Base-by-base conservation (phyloP, 2,329 filamentous ascomycete species). In the Ustulina deusta region DNA sequence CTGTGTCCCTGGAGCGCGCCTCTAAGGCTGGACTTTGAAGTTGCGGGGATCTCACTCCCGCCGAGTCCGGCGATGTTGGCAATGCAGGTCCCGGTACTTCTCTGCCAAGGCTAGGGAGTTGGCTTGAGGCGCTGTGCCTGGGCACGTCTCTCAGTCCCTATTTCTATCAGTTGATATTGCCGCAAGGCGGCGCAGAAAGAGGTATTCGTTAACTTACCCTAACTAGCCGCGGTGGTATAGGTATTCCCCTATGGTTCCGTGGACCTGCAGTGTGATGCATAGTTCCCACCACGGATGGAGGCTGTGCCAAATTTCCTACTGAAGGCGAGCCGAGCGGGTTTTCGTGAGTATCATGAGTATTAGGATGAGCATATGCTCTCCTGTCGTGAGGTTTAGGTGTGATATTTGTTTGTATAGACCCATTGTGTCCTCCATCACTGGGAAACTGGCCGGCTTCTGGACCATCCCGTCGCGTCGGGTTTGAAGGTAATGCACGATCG, bases 141-240 rank as follows among this genome's bases (percentile, higher is more conserved):
- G 38, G 32, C 20, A 17, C 15, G 20, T 69, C 34, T 32, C 46
- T 55, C 32, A 32, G 46, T 3, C 22, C 22, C 66, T 62, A 29
- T 48, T 52, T 46, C 5, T 4, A 27, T 68, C 17, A 65, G 57
- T 36, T 66, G 15, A 13, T 38, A 20, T 58, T 11, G 9, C 22
- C 38, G 7, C 9, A 34, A 20, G 15, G 15, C 11, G 4, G 20
- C 15, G 32, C 7, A 60, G 1, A 40, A 32, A 1, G 32, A 2
- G 9, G 15, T 44, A 15, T 20, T 51, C 40, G 38, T 7, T 6
- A 27, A 32, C 62, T 55, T 29, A 62, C 66, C 20, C 11, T 46
- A 13, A 7, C n/a, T 32, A 10, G 27, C 9, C 10, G 15, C n/a
- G 29, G 56, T 25, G 32, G 49, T 40, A 15, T 48, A 20, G 42